Evolutionary conservation across 2,329 filamentous ascomycete species (phyloP), one percentile per base, ranked within the genome.

Genomic region (Curvularia hawaiiensis): DNA sequence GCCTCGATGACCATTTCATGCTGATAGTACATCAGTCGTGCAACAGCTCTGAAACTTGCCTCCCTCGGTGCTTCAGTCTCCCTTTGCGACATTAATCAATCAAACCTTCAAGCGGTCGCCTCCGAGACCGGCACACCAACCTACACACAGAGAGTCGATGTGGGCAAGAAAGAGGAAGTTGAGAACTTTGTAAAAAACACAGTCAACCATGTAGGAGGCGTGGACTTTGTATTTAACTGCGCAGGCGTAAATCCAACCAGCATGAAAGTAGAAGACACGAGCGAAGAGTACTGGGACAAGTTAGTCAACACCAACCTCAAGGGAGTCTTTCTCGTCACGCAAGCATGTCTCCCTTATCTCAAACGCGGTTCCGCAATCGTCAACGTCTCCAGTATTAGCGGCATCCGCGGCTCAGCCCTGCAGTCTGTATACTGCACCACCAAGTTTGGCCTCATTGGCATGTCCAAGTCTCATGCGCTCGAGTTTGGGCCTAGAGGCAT

Each of bases 241-340:
- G 80, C 79, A 0, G 80, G 80, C 33, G 71, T 83, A n/a, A 83
- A 83, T 59, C 80, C 81, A 1, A 81, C 78, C 0, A 66, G 69
- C 1, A 70, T 78, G 24, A 67, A 76, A 3, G 73, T 81, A 28
- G 74, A 73, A 31, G 68, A 76, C 4, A 77, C 77, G 1, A 73
- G 74, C 2, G 79, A 84, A 54, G 80, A 71, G 11, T 84, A 82
- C 62, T 82, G 77, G 70, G 76, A 80, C 59, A 78, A 75, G 44
- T 69, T 83, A 8, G 69, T 83, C 22, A 75, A 77, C 51, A 77
- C 76, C 0, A 83, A 83, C 56, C 61, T 83, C 11, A 77, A 76
- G 35, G 79, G 79, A 8, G 75, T 77, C 1, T 82, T 79, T 59
- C 78, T 79, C 56, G 71, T 81, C 3, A 81, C 78, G 1, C 74